Evolutionary conservation across 805 yeast species (phyloP), one percentile per base, ranked within the genome.

Genomic region (Hemisphaericaspora nanyangensis): DNA sequence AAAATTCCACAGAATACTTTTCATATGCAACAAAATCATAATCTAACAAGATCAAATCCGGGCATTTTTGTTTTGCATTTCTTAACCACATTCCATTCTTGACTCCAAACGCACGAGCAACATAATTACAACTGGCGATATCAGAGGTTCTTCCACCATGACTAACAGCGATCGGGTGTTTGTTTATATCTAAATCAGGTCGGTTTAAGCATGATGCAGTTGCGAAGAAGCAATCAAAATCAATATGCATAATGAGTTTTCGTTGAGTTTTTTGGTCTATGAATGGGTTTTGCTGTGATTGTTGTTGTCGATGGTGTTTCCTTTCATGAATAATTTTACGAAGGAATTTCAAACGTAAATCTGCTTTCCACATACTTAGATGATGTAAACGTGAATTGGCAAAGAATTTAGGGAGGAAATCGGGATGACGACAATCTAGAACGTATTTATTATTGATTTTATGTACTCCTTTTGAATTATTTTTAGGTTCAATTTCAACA

Each of bases 201-300:
- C 69, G 64, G 12, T 62, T 68, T 39, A 80, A 61, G 3, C 86
- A 75, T 0, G 96, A 85, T 0, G 84, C 96, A 0, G 95, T 74
- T 2, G 90, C 97, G 61, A 91, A 91, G 52, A 93, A 91, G 47
- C 95, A 88, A 58, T 91, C 99, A 58, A 89, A 91, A 57, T 91
- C 99, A 25, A 91, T 72, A 57, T 91, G 97, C 39, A 90, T 55
- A 7, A 90, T 75, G 1, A 73, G 55, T 25, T 51, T 52, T 18
- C 35, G 31, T 12, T 15, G 7, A 16, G 25, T 11, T 19, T 26
- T 16, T 20, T 16, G 13, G 6, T 10, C 27, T 16, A 17, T 10
- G 17, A 8, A 22, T 12, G 35, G 36, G 11, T 28, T 25, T 16
- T 12, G 10, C n/a, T n/a, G n/a, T n/a, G n/a, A n/a, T n/a, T 10